These are phyloP conservation scores for Cryoendolithus antarcticus DNA, from an alignment of 2,329 filamentous ascomycete species.

Conservation along the genomic window DNA sequence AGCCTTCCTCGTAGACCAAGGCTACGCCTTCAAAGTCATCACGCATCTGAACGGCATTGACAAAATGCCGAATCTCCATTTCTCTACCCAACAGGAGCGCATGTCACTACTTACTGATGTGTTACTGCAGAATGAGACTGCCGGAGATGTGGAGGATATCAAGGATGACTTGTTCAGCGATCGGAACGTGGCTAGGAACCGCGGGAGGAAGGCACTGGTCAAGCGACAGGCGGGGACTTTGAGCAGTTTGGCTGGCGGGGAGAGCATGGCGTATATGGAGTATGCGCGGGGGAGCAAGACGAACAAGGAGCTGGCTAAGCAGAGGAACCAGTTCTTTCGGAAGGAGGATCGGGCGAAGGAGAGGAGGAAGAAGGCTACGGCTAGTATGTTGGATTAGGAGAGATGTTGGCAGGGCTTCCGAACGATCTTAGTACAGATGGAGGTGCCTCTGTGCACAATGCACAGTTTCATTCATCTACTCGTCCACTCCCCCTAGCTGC, in stretches of 20 bases:
- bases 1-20: constrained; percentile 93
- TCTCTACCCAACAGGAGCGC: constrained; percentile 64
- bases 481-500: no score
- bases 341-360: constrained; percentile 27
- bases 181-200: constrained; percentile 31
- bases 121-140: constrained; percentile 72
- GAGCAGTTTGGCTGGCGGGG: constrained; percentile 75
- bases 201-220: constrained; percentile 42
- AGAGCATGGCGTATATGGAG: constrained; percentile 79
- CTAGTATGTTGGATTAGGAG: constrained; percentile 2
- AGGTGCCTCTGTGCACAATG: no score
- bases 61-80: constrained; percentile 66
- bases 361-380: constrained; percentile 17
- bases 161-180: constrained; percentile 55
- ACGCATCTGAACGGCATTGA: constrained; percentile 89
- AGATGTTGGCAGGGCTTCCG: not conserved
- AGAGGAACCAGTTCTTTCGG: constrained; percentile 33
- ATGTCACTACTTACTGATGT: constrained; percentile 82
- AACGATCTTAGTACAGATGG: no score
- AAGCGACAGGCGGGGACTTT: constrained; percentile 75
- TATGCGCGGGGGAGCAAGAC: constrained; percentile 29
- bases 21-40: constrained; percentile 98
- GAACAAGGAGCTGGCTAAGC: constrained; percentile 35
- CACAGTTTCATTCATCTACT: no score
- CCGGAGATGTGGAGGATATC: constrained; percentile 57